Base-by-base conservation (phyloP, 1,284 basidiomycete species). In the Austroboletus olivaceoglutinosus region DNA sequence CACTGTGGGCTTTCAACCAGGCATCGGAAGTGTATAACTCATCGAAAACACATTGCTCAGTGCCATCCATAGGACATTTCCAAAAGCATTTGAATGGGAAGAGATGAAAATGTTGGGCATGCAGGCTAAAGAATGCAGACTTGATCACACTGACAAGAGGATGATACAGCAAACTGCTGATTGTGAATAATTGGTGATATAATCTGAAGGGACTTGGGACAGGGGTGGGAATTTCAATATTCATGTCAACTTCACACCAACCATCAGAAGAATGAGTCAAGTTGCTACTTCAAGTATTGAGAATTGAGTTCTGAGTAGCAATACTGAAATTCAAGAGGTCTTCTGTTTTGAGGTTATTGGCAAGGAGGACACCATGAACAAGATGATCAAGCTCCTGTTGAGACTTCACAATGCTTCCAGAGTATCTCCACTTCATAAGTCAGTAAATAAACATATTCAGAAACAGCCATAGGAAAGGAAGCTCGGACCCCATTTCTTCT, bases 371-470 rank as follows among this genome's bases (percentile, higher is more conserved):
- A 2, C 54, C 51, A 6, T 44, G 21, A 19, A 52, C 53, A 6
- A 31, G 12, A 31, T 13, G 30, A 31, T 31, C 15, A 15, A 31
- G 4, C 15, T 31, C 30, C 7, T 29, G n/a, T 15, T 52, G 45
- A 3, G 58, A 58, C 27, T 61, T 61, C 18, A 38, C 3, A 19
- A 38, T 45, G 31, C 50, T 54, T 8, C 60, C 57, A 11, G 52
- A 48, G 15, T 55, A 54, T 31, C 39, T 22, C 58, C 60, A 62
- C 10, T 42, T 30, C 58, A 63, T 56, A 11, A 63, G 43, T 1
- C 40, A 36, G 29, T 51, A 63, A 7, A 56, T 51, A 0, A 45
- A 45, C 49, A 58, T 55, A 41, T 58, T 61, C 4, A 8, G 8
- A 27, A 54, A 61, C 10, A 57, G 61, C 56, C 52, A 59, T 10